Evolutionary conservation across 2,329 filamentous ascomycete species (phyloP), one percentile per base, ranked within the genome.

Genomic region (Botrytis deweyae): DNA sequence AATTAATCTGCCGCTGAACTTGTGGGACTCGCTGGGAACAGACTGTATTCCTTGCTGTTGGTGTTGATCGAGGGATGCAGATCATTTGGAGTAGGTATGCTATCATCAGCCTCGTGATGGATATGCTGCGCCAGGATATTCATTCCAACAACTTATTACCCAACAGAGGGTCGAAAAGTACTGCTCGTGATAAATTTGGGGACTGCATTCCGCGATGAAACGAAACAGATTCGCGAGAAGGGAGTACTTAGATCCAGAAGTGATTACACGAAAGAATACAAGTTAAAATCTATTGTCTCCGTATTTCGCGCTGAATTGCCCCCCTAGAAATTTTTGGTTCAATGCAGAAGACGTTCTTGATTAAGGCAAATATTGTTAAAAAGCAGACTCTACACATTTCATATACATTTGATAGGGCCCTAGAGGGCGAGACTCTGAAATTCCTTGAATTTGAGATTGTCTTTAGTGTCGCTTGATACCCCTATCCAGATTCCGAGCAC

Each of bases 21-120:
- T 52, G 49, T 2, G 14, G 4, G 22, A 5, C 4, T n/a, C 10
- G 22, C 22, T n/a, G 10, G 10, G 5, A 52, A 52, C 0, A 52
- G 10, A 52, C 25, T n/a, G 0, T 1, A 14, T 52, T n/a, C 10
- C 1, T 0, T 0, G 25, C 14, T n/a, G 1, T 7, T 14, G 6
- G 49, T 52, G 22, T 6, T 52, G 49, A 52, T n/a, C 6, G 4
- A 25, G 4, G 25, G 10, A 7, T 55, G 25, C n/a, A 55, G 25
- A 55, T 55, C 2, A 2, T 5, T 18, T 55, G 5, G 5, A 18
- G 52, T 55, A 16, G n/a, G 8, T 29, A 55, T 55, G 14, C 6
- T 29, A 14, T 18, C 2, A 55, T 29, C 14, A 29, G 25, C n/a
- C 25, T 55, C 52, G n/a, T 29, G 14, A 55, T 16, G 3, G 5